Evolutionary conservation across 2,329 filamentous ascomycete genomes (phyloP).

Genomic region (Fusarium domesticum): DNA sequence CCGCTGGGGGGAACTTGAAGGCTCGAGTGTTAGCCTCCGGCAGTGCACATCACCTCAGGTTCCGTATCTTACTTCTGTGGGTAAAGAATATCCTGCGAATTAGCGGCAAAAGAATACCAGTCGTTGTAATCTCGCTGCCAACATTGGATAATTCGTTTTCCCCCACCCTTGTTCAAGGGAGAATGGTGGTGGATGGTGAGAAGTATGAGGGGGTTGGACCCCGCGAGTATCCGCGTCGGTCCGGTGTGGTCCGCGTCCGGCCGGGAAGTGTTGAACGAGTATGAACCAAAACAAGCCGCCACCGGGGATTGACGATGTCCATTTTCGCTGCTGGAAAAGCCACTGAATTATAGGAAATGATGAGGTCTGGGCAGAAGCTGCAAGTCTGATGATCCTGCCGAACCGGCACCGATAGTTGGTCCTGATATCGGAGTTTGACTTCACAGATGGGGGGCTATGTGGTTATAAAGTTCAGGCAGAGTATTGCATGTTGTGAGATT

Average conservation of each 20-base stretch:
- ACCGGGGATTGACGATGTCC: neutral
- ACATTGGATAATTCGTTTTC: neutral
- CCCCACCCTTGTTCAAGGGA: neutral
- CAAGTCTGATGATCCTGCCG: neutral
- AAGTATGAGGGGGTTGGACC: neutral
- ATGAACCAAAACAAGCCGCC: neutral
- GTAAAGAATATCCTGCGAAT: neutral
- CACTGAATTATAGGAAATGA: neutral
- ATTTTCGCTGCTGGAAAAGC: neutral
- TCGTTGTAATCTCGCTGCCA: neutral
- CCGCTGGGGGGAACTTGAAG: neutral
- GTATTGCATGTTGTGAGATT: neutral
- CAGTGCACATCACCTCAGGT: neutral
- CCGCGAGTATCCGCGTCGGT: conserved; percentile 13
- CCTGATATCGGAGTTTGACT: neutral
- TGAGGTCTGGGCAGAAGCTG: conserved; percentile 2
- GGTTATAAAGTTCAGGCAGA: conserved; percentile 4
- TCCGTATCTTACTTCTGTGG: neutral
- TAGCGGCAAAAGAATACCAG: neutral
- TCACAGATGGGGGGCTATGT: neutral
- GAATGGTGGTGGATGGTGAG: neutral
- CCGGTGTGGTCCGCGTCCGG: conserved; percentile 3
- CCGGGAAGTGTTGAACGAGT: neutral
- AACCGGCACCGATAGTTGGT: conserved; percentile 5
- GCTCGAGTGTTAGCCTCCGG: neutral